Base-by-base conservation (phyloP, 164 flowering plant genomes). In the Taxillus chinensis region DNA sequence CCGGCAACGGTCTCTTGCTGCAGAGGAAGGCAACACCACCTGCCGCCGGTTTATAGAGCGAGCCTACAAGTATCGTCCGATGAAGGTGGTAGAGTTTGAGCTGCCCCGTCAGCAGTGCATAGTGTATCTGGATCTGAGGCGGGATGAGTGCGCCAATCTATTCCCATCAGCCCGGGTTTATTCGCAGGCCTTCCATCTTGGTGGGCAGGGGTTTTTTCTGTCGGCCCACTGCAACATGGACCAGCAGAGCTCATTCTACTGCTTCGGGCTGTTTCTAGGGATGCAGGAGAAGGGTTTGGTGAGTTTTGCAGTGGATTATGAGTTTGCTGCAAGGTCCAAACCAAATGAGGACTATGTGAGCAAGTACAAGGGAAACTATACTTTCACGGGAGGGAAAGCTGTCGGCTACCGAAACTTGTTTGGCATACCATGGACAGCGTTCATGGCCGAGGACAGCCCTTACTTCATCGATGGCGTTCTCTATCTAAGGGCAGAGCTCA, bases 191-290 rank as follows among this genome's bases (percentile, higher is more conserved):
- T 84, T 84, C 55, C 83, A 80, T 62, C 65, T 80, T 38, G 80
- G 83, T 39, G 86, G 83, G 27, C 84, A 80, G 39, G 82, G 82
- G 9, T 83, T 81, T 67, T 80, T 79, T 74, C 63, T 83, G 37
- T 81, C 79, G 2, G 85, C 82, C 3, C 83, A 80, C 45, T 80
- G 84, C 69, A 83, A 79, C 69, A 70, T 79, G 85, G 87, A 81
- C 65, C 85, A 83, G 59, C 83, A 79, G 45, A 77, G 72, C 67
- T 60, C 79, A n/a, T 74, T 71, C 51, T 79, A 75, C 48, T 83
- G 82, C 57, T 81, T 83, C 58, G 87, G 85, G 42, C 64, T 83
- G 50, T 83, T 83, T 64, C 48, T 83, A 54, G 79, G 82, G 13
- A 83, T 79, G 83, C 83, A 77, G 48, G 85, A 79, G 63, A 83